Evolutionary conservation across 2,329 filamentous ascomycete species (phyloP).

Genomic region (Magnaporthiopsis rhizophila): DNA sequence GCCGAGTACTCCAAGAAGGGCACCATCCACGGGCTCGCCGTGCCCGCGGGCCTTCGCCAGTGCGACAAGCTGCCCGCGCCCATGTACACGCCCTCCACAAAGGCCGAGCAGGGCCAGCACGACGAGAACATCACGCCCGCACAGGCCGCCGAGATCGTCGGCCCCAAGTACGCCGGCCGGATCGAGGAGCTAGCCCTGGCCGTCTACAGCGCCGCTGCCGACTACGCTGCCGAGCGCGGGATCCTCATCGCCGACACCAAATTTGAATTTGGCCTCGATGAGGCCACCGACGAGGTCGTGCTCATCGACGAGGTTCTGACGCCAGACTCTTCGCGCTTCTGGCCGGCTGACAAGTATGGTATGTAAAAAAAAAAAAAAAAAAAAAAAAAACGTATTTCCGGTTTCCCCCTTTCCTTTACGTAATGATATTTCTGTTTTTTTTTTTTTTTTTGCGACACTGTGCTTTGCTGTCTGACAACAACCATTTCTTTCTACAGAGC

Average conservation of each 20-base stretch:
- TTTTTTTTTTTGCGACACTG: neutral
- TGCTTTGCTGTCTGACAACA: neutral
- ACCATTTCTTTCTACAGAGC: slow-evolving; percentile 24
- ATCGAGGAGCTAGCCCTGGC: slow-evolving; percentile 58
- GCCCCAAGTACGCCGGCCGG: slow-evolving; percentile 52
- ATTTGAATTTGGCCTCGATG: slow-evolving; percentile 60
- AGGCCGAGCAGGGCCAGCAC: slow-evolving; percentile 70
- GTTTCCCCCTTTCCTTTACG: neutral
- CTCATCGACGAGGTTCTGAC: slow-evolving; percentile 82
- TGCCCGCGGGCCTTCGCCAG: slow-evolving; percentile 61
- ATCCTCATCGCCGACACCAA: slow-evolving; percentile 61
- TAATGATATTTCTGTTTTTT: neutral
- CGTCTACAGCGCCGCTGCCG: slow-evolving; percentile 55
- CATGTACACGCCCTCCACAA: slow-evolving; percentile 73
- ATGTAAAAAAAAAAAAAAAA: neutral
- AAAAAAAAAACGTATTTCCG: no score
- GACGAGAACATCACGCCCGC: slow-evolving; percentile 79
- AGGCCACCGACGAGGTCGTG: slow-evolving; percentile 57
- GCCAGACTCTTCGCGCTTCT: slow-evolving; percentile 71
- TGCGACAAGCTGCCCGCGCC: slow-evolving; percentile 62
- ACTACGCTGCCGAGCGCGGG: slow-evolving; percentile 56
- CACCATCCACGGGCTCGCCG: slow-evolving; percentile 70
- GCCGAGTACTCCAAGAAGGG: slow-evolving; percentile 63
- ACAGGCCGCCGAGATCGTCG: slow-evolving; percentile 54
- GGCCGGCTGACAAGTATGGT: slow-evolving; percentile 62